Conservation (phyloP, 2,329 filamentous ascomycete genomes). For the Pseudogymnoascus sp. region DNA sequence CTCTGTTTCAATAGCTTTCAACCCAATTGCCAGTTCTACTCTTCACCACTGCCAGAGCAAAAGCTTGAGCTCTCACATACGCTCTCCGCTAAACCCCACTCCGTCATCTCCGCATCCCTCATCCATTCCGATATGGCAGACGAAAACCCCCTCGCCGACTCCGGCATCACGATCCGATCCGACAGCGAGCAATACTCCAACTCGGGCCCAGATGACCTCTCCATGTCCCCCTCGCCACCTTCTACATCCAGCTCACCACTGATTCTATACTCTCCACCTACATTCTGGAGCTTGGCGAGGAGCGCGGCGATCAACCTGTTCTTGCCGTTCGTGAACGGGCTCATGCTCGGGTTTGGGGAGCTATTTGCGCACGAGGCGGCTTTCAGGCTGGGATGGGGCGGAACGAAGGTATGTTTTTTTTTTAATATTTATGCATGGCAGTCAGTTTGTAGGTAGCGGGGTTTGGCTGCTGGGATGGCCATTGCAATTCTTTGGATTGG, state of each 20-base stretch:
- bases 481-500: background rate
- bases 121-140: conserved; percentile 41
- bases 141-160: conserved; percentile 55
- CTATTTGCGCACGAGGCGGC: conserved; percentile 94
- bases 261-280: conserved; percentile 84
- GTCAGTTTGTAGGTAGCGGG: background rate
- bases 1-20: background rate
- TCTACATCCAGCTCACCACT: conserved; percentile 44
- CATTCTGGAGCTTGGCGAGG: conserved; percentile 74
- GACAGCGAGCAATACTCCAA: conserved; percentile 77
- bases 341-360: conserved; percentile 98
- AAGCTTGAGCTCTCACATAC: background rate
- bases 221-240: conserved; percentile 49
- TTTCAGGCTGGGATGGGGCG: conserved; percentile 86
- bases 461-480: background rate
- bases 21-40: background rate
- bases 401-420: conserved; percentile 67
- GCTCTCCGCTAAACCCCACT: background rate
- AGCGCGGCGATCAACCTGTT: conserved; percentile 94
- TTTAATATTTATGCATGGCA: background rate
- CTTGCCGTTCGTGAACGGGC: conserved; percentile 89
- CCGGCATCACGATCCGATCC: conserved; percentile 69
- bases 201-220: conserved; percentile 56
- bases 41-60: background rate
- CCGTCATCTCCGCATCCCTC: conserved; percentile 12